These are phyloP conservation scores for Pouteria campechiana DNA, from an alignment of 179 eudicot species.

Conservation along the genomic window DNA sequence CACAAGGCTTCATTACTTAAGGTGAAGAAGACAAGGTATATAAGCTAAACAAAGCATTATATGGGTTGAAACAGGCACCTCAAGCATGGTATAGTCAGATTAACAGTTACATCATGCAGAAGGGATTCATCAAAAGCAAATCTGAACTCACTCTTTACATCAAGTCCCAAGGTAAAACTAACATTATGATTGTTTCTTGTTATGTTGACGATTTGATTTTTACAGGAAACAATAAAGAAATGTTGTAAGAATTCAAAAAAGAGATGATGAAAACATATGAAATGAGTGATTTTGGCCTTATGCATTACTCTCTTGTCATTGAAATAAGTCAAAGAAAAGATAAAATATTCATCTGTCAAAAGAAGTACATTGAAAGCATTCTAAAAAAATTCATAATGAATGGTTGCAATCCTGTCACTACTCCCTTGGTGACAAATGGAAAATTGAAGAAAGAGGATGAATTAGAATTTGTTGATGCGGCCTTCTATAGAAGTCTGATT, in stretches of 20 bases:
- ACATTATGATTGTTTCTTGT: background rate
- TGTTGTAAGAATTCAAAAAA: background rate
- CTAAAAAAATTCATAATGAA: background rate
- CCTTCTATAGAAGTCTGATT: background rate
- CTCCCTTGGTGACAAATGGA: background rate
- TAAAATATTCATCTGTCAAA: background rate
- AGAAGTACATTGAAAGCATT: background rate
- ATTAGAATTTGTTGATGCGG: too few species aligned
- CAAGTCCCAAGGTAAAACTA: background rate
- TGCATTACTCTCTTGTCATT: background rate
- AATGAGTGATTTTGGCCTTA: background rate
- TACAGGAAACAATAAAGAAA: background rate
- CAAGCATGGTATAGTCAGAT: conserved; percentile 2
- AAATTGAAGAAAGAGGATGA: background rate
- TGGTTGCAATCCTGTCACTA: background rate
- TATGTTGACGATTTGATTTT: background rate
- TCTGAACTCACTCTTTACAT: conserved; percentile 6
- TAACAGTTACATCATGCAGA: background rate
- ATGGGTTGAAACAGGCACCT: too few species aligned
- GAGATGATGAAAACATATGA: background rate
- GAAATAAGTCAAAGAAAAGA: background rate
- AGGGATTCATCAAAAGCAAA: background rate
- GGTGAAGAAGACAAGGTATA: conserved; percentile 2
- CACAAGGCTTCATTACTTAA: background rate
- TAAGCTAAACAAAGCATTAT: conserved; percentile 1